Percentiles rank a stretch among this genome's conserved stretches.
Evolutionary conservation across 805 yeast species (phyloP).

Genomic region (Starmerella apicola): DNA sequence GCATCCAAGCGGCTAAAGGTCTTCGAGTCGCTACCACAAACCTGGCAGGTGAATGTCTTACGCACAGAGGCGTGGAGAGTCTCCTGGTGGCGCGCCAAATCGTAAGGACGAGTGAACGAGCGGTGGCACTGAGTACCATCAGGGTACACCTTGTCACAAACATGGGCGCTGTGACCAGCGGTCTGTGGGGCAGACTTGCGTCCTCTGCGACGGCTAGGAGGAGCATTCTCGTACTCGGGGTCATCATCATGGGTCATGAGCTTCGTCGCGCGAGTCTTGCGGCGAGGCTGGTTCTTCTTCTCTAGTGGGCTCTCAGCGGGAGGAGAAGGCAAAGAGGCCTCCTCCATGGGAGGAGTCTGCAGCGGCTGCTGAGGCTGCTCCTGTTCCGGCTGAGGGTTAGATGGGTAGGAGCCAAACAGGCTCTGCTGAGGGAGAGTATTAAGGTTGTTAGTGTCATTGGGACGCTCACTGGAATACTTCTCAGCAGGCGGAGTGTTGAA

Average conservation of each 20-base stretch:
- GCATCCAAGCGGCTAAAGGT: conserved; percentile 93
- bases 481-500: not conserved
- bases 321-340: not conserved
- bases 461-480: not conserved
- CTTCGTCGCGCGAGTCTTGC: not conserved
- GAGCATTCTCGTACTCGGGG: not conserved
- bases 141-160: conserved; percentile 17
- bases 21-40: conserved; percentile 68
- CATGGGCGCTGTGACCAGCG: conserved; percentile 10
- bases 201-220: not conserved
- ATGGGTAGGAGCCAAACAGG: not conserved
- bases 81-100: conserved; percentile 87
- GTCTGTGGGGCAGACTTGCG: not conserved
- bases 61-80: conserved; percentile 87
- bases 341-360: not conserved
- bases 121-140: conserved; percentile 49
- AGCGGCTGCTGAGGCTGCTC: not conserved
- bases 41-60: conserved; percentile 72
- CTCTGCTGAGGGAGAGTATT: too few relatives aligned
- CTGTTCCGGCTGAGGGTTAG: too few relatives aligned
- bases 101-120: conserved; percentile 87
- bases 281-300: not conserved
- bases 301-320: not conserved
- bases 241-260: not conserved
- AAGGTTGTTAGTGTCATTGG: not conserved